Base-by-base conservation (phyloP, 164 flowering plant species). In the Piper betle region DNA sequence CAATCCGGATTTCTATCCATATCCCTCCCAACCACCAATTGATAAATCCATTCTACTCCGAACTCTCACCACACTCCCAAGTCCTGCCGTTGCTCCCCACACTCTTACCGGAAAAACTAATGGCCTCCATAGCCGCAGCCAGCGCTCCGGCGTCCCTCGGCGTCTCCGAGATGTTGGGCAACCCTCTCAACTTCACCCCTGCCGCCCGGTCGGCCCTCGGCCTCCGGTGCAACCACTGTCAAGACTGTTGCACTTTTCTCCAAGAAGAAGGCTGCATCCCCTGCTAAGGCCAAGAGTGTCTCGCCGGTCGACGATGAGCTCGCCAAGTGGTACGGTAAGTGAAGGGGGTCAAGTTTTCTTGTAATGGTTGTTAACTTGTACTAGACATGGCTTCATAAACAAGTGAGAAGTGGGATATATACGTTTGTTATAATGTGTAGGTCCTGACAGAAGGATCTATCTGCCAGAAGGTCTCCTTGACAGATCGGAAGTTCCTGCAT, bases 301-400 rank as follows among this genome's bases (percentile, higher is more conserved):
- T 38, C 83, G 19, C 80, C 96, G 0, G 72, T 55, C 4, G 60
- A 68, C 69, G 99, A 93, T 2, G 99, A 93, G 83, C 99, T 93
- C 77, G 91, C 99, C 82, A 93, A 93, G 97, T 93, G 99, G 99
- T 93, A 93, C 48, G 99, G 97, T 91, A 58, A 73, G 97, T 75
- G 4, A 1, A n/a, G n/a, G n/a, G n/a, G n/a, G n/a, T n/a, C n/a
- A n/a, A n/a, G n/a, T n/a, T n/a, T n/a, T n/a, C n/a, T n/a, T n/a
- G n/a, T n/a, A n/a, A n/a, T 25, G 41, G 9, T 5, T 57, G 18
- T n/a, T n/a, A n/a, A n/a, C n/a, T n/a, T n/a, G n/a, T n/a, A 15
- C 16, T 57, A 42, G 13, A 17, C 12, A 20, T 46, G 1, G 37
- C 41, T 41, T 60, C 50, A 0, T 39, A 59, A 66, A 61, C 78